phyloP scores from a whole-genome alignment of 2,329 filamentous ascomycete genomes.

The Colletotrichum lindemuthianum region DNA sequence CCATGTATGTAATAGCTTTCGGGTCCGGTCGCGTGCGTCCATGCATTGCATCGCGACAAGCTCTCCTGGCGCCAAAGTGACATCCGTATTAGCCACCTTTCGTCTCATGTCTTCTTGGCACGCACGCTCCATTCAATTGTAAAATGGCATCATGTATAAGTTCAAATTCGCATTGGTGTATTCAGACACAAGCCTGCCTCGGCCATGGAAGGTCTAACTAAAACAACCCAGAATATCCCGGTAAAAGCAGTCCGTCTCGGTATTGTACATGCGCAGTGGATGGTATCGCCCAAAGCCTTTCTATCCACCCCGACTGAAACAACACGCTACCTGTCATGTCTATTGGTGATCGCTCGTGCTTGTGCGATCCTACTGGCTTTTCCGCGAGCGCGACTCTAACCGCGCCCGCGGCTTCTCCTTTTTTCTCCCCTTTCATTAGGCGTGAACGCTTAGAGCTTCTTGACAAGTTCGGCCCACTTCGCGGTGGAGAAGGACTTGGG shows the following conservation, averaged over 20 bases:
- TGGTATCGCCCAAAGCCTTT: constrained; percentile 37
- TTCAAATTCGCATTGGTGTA: constrained; percentile 34
- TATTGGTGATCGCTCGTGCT: constrained; percentile 31
- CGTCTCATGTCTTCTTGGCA: not conserved
- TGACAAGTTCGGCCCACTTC: constrained; percentile 93
- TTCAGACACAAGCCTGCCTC: constrained; percentile 31
- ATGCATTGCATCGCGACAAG: constrained; percentile 9
- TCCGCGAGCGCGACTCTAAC: constrained; percentile 20
- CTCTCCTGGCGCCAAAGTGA: not conserved
- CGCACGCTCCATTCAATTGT: not conserved
- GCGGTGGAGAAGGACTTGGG: constrained; percentile 99
- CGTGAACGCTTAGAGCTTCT: constrained; percentile 77
- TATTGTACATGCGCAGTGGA: constrained; percentile 39
- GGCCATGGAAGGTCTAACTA: constrained; percentile 25
- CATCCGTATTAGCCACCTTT: constrained; percentile 22
- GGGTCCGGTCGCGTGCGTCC: constrained; percentile 6
- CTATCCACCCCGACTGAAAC: constrained; percentile 38
- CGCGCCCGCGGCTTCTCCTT: constrained; percentile 12
- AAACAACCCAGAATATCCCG: constrained; percentile 36
- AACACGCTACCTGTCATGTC: constrained; percentile 37
- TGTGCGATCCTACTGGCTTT: constrained; percentile 31
- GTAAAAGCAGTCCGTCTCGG: constrained; percentile 35
- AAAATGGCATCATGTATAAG: constrained; percentile 7
- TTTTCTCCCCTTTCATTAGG: constrained; percentile 17
- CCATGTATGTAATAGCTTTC: constrained; percentile 1